Conservation (phyloP, 164 flowering plant species). For the Vitis vinifera region DNA sequence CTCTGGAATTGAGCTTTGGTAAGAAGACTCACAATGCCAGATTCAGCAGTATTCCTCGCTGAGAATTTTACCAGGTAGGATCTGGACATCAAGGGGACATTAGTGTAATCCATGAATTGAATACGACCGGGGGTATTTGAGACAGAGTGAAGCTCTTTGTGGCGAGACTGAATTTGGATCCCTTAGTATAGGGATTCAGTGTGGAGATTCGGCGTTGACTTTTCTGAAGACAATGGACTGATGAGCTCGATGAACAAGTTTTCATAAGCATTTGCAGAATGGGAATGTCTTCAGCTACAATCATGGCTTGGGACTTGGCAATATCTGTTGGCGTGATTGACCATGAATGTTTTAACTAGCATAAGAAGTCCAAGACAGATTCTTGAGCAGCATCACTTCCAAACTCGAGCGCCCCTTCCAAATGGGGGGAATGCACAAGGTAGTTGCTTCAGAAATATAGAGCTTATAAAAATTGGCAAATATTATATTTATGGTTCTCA, state of each 20-base stretch:
- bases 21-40: too few species aligned
- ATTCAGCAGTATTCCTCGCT: too few species aligned
- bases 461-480: conserved; percentile 80
- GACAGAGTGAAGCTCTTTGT: too few species aligned
- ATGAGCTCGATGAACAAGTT: conserved; percentile 85
- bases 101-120: too few species aligned
- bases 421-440: conserved; percentile 79
- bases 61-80: too few species aligned
- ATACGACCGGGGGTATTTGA: too few species aligned
- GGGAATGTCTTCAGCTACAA: conserved; percentile 90
- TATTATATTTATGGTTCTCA: conserved; percentile 72
- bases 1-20: too few species aligned
- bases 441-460: conserved; percentile 79
- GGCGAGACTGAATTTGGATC: too few species aligned
- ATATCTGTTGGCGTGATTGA: conserved; percentile 73
- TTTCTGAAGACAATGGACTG: too few species aligned
- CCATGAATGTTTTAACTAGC: conserved; percentile 82
- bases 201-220: too few species aligned
- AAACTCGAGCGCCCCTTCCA: conserved; percentile 70
- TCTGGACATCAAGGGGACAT: too few species aligned
- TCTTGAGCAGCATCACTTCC: conserved; percentile 82
- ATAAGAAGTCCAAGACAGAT: conserved; percentile 64
- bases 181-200: too few species aligned
- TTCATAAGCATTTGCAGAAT: conserved; percentile 75
- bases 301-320: conserved; percentile 74